Conservation (phyloP, 495 filamentous ascomycete genomes). For the Penicillium egyptiacum region DNA sequence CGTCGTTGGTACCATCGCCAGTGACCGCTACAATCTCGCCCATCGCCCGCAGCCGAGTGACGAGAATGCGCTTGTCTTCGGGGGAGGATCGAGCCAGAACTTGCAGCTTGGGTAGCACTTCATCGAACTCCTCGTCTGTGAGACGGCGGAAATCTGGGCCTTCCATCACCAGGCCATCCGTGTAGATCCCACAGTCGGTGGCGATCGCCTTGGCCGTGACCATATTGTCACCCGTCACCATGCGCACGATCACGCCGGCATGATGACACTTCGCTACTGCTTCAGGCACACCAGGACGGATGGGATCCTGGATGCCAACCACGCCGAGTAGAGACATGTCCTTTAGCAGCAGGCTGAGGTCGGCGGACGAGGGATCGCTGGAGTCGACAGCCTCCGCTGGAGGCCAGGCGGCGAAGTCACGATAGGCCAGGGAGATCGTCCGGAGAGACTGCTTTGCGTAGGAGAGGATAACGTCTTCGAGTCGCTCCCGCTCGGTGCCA, state of each 20-base stretch:
- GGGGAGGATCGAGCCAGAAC: slow-evolving; percentile 84
- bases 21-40: slow-evolving; percentile 92
- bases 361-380: slow-evolving; percentile 4
- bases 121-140: slow-evolving; percentile 22
- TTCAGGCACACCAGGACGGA: slow-evolving; percentile 72
- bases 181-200: slow-evolving; percentile 77
- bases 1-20: slow-evolving; percentile 90
- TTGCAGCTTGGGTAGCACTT: slow-evolving; percentile 52
- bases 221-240: slow-evolving; percentile 91
- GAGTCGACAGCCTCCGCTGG: slow-evolving; percentile 73
- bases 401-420: slow-evolving; percentile 83
- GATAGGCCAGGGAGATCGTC: slow-evolving; percentile 83
- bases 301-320: slow-evolving; percentile 86
- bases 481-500: slow-evolving; percentile 6
- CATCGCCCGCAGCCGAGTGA: slow-evolving; percentile 74
- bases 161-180: slow-evolving; percentile 76
- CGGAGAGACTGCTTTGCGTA: slow-evolving; percentile 83
- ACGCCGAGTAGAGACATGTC: slow-evolving; percentile 76
- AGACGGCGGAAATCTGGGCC: slow-evolving; percentile 76
- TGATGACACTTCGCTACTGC: slow-evolving; percentile 70
- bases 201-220: slow-evolving; percentile 83
- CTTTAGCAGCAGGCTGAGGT: slow-evolving; percentile 52
- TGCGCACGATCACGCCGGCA: slow-evolving; percentile 81
- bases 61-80: slow-evolving; percentile 81
- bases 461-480: slow-evolving; percentile 61